These are phyloP conservation scores for Aspergillus phoenicis DNA, from an alignment of 2,329 filamentous ascomycete genomes.

Conservation along the genomic window DNA sequence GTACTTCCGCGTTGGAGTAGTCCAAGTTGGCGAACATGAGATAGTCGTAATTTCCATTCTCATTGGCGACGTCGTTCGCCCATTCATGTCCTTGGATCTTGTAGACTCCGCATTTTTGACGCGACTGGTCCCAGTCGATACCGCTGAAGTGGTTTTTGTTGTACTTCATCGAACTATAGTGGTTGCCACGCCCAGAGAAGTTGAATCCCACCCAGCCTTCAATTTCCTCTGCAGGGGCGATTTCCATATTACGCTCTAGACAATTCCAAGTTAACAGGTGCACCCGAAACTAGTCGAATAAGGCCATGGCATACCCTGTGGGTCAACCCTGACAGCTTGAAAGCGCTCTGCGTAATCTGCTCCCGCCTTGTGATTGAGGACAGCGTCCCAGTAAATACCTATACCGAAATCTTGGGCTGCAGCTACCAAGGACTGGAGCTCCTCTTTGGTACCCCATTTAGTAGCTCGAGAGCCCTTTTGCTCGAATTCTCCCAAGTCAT, in stretches of 20 bases:
- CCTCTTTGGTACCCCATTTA: constrained; percentile 69
- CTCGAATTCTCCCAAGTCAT: constrained; percentile 71
- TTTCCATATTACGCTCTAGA: constrained; percentile 57
- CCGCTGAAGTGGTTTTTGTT: constrained; percentile 70
- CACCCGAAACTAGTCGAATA: background rate
- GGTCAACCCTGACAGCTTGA: constrained; percentile 65
- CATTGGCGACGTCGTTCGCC: constrained; percentile 62
- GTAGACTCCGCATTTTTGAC: constrained; percentile 63
- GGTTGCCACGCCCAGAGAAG: constrained; percentile 62
- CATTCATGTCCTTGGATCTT: constrained; percentile 67
- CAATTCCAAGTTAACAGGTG: background rate
- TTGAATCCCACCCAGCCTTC: constrained; percentile 70
- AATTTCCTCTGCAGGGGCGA: constrained; percentile 62
- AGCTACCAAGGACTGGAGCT: constrained; percentile 57
- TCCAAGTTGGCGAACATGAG: constrained; percentile 74
- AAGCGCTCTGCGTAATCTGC: constrained; percentile 67
- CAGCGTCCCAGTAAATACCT: constrained; percentile 68
- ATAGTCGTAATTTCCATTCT: constrained; percentile 69
- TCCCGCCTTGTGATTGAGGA: constrained; percentile 72
- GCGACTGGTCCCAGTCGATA: constrained; percentile 65
- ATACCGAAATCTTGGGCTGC: constrained; percentile 58
- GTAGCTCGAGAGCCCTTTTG: constrained; percentile 66
- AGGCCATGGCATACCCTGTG: constrained; percentile 39
- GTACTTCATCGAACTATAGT: constrained; percentile 65
- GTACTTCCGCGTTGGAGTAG: constrained; percentile 65